These are phyloP conservation scores for Cordyceps tenuipes DNA, from an alignment of 2,329 filamentous ascomycete species.

Conservation along the genomic window DNA sequence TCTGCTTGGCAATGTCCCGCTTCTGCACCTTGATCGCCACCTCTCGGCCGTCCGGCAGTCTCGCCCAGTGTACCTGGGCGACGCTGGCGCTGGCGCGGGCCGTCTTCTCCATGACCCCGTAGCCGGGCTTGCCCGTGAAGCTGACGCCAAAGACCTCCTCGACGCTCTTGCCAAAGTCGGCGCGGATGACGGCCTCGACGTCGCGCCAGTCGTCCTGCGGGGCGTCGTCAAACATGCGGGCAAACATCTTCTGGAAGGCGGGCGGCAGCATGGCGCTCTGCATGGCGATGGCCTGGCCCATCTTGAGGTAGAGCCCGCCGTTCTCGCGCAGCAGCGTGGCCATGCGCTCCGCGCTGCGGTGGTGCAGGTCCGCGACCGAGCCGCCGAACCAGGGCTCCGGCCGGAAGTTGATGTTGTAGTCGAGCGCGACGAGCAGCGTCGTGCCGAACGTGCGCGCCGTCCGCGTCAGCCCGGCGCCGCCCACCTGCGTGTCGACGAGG, in stretches of 20 bases:
- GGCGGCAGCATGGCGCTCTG: conserved; percentile 89
- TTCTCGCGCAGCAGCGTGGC: conserved; percentile 77
- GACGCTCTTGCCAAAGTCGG: conserved; percentile 79
- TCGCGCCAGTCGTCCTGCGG: conserved; percentile 86
- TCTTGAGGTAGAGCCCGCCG: conserved; percentile 92
- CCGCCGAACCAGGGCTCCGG: conserved; percentile 66
- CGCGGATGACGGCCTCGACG: conserved; percentile 72
- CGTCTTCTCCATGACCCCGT: conserved; percentile 53
- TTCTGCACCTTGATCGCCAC: conserved; percentile 97
- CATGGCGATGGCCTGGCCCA: conserved; percentile 97
- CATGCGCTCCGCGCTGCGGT: conserved; percentile 73
- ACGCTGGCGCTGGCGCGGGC: conserved; percentile 78
- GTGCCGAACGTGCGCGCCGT: conserved; percentile 73
- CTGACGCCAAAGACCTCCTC: conserved; percentile 92
- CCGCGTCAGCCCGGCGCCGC: conserved; percentile 70
- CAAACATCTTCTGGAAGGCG: conserved; percentile 94
- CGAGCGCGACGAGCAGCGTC: conserved; percentile 72
- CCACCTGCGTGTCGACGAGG: conserved; percentile 62
- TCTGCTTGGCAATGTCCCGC: conserved; percentile 81
- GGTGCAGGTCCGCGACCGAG: conserved; percentile 69
- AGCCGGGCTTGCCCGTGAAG: conserved; percentile 62
- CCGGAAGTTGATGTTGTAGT: conserved; percentile 96
- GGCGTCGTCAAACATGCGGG: conserved; percentile 94
- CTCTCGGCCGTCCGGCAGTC: conserved; percentile 75
- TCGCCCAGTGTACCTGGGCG: conserved; percentile 94